These are phyloP conservation scores for Daldinia grandis DNA, from an alignment of 495 filamentous ascomycete species.

Conservation along the genomic window DNA sequence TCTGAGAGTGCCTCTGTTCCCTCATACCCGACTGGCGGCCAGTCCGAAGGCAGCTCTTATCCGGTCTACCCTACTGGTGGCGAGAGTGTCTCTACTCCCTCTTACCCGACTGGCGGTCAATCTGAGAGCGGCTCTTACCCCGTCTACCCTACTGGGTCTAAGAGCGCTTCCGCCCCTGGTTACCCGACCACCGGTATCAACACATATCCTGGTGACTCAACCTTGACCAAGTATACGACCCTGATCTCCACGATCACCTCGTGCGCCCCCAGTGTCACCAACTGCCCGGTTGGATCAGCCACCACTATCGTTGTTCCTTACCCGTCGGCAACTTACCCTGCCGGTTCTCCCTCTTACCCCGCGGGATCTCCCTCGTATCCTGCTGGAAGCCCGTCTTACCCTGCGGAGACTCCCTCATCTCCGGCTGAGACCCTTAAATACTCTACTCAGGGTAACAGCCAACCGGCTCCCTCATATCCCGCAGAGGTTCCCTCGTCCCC, in stretches of 20 bases:
- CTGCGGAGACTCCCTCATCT: neutral
- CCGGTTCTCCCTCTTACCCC: neutral
- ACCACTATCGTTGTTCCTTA: conserved; percentile 30
- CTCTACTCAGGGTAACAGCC: conserved; percentile 14
- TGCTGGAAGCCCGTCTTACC: neutral
- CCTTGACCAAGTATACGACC: conserved; percentile 30
- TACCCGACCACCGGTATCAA: conserved; percentile 14
- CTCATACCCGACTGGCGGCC: neutral
- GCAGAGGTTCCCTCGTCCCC: conserved; percentile 10
- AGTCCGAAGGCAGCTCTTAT: neutral
- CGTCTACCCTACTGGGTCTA: conserved; percentile 8
- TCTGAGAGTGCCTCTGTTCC: neutral
- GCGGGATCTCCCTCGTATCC: neutral
- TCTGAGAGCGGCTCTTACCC: neutral
- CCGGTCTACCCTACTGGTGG: conserved; percentile 7
- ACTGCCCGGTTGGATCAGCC: conserved; percentile 56
- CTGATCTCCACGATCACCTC: conserved; percentile 55
- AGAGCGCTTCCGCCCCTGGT: conserved; percentile 6
- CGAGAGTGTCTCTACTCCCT: neutral
- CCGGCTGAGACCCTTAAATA: conserved; percentile 8
- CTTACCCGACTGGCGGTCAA: neutral
- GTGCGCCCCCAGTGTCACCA: conserved; percentile 59
- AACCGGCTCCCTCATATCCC: conserved; percentile 22
- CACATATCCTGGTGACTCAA: conserved; percentile 18
- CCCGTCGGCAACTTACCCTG: conserved; percentile 18